phyloP scores from a whole-genome alignment of 2,329 filamentous ascomycete species.

The Diaporthe vexans region DNA sequence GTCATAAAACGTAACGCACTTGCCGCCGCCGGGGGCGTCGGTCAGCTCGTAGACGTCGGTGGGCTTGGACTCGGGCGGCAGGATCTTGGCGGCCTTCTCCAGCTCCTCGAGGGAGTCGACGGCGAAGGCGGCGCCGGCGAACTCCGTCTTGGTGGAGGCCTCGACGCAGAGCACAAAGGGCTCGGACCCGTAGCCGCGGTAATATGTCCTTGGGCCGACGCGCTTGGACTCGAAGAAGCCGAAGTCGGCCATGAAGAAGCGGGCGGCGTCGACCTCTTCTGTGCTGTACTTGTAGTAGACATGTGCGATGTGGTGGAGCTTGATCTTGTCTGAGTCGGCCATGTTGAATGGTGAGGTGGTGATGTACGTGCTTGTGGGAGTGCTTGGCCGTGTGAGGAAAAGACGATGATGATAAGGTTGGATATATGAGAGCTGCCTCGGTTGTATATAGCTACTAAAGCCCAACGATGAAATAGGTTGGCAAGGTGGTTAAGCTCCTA shows the following conservation, averaged over 20 bases:
- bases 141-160: conserved; percentile 61
- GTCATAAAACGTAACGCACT: conserved; percentile 64
- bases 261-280: conserved; percentile 57
- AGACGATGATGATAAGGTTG: too few relatives aligned
- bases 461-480: too few relatives aligned
- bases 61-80: conserved; percentile 63
- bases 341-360: conserved; percentile 44
- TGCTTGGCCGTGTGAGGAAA: too few relatives aligned
- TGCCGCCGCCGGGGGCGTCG: conserved; percentile 67
- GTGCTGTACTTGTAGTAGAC: conserved; percentile 66
- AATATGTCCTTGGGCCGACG: conserved; percentile 65
- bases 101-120: conserved; percentile 71
- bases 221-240: conserved; percentile 58
- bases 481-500: too few relatives aligned
- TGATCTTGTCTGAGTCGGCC: conserved; percentile 50
- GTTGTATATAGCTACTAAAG: too few relatives aligned
- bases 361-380: too few relatives aligned
- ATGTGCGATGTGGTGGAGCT: conserved; percentile 57
- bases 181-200: conserved; percentile 72
- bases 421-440: too few relatives aligned
- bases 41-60: conserved; percentile 62
- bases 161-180: conserved; percentile 71
- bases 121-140: conserved; percentile 70
- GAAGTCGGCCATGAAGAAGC: conserved; percentile 62
- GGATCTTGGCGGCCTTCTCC: conserved; percentile 59